Base-by-base conservation (phyloP, 73 alveolate genomes). In the Paramecium bursaria region DNA sequence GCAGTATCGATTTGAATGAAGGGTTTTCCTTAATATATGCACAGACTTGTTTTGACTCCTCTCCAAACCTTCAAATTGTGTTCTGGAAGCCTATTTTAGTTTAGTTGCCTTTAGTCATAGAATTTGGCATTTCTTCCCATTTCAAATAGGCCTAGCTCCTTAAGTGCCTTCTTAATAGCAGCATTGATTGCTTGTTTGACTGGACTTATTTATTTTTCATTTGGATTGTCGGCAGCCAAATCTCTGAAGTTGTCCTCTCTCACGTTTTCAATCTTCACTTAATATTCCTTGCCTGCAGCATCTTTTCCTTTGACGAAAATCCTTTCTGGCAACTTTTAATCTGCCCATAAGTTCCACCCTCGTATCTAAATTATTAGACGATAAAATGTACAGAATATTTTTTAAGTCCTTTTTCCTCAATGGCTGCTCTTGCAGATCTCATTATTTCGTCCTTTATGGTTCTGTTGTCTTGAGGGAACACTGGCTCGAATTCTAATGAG, bases 11-110 rank as follows among this genome's bases (percentile, higher is more conserved):
- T 86, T 75, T 74, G 46, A 21, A 90, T 50, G 75, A 25, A 90
- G 33, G 86, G 35, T 4, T 86, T 91, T 0, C 67, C 90, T 7
- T 89, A 54, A 33, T 46, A 50, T 14, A 67, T 5, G 42, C 29
- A 19, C 9, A 85, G 53, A 17, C 75, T 61, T 23, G 88, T 57
- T 46, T 85, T 79, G 52, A 61, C 80, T 39, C 94, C 94, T 15
- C 90, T 89, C 91, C 91, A 85, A 4, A 88, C 85, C 35, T 85
- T 86, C n/a, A 88, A 33, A 39, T 86, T 48, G 48, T 74, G 85
- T 42, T 51, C 73, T 11, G 77, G 49, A 44, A 85, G 39, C 87
- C 57, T 67, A 42, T 67, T 67, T 42, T 47, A 33, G 9, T 67
- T 57, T 21, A 67, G 33, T 17, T 27, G 17, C 10, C 23, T 67